A percentile compares a stretch with the other conserved stretches of the same genome.
These are phyloP conservation scores for Rubroshorea leprosula DNA, from an alignment of 345 rosid genomes.

Conservation along the genomic window DNA sequence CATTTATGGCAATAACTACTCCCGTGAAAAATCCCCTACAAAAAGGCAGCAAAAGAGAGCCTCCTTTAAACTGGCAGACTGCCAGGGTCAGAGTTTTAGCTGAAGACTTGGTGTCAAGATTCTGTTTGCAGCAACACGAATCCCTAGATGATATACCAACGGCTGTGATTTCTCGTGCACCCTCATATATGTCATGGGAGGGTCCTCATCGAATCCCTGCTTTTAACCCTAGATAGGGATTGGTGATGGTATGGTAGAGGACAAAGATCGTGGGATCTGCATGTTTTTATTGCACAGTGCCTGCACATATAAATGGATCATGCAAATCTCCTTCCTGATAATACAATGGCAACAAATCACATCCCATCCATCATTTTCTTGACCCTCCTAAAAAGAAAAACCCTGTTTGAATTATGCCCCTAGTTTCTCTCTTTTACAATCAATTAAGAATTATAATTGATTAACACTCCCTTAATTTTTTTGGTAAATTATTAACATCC, in stretches of 20 bases:
- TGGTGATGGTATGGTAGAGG: constrained; percentile 6
- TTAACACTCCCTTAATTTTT: background rate
- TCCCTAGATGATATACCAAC: background rate
- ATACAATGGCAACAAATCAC: constrained; percentile 11
- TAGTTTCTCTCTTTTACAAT: constrained; percentile 7
- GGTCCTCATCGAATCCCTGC: background rate
- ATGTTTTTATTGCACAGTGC: constrained; percentile 26
- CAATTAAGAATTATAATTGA: background rate
- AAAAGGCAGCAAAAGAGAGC: background rate
- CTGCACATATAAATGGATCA: constrained; percentile 21
- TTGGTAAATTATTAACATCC: background rate
- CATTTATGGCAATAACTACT: no score
- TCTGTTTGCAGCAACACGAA: background rate
- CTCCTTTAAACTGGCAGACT: background rate
- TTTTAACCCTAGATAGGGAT: background rate
- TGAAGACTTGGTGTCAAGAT: background rate
- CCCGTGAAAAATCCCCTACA: background rate
- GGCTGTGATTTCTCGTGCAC: background rate
- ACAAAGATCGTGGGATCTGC: constrained; percentile 32
- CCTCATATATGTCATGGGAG: background rate
- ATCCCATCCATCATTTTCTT: constrained; percentile 20
- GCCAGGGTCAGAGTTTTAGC: constrained; percentile 2
- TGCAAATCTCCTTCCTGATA: constrained; percentile 14
- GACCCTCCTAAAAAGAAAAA: constrained; percentile 15
- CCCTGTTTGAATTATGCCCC: constrained; percentile 13